Evolutionary conservation across 495 filamentous ascomycete species (phyloP), one percentile per base, ranked within the genome.

Genomic region (Diplogelasinospora grovesii): DNA sequence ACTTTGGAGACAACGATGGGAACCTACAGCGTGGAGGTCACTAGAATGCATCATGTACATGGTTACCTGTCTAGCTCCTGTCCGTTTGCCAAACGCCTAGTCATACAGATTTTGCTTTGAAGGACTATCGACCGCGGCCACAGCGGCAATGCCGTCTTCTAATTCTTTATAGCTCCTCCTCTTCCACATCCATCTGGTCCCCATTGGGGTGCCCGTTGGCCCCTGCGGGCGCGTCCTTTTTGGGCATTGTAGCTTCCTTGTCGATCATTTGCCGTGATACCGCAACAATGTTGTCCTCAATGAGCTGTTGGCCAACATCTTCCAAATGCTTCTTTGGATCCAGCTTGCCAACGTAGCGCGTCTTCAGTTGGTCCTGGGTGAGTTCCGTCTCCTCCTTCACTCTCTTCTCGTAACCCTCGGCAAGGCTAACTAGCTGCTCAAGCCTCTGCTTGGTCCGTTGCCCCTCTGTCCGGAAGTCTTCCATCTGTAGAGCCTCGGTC

Each of bases 321-420:
- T 96, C 92, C 56, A 98, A 71, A 61, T 98, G 92, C 73, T 98
- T 98, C 83, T 98, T 98, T 21, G 92, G 92, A 56, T 98, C 92
- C 52, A 97, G 77, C 69, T 96, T 97, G 58, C 92, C 92, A 32
- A 98, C 92, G 65, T 98, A 98, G 79, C 92, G 79, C 37, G 92
- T 98, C 81, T 96, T 95, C 40, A 98, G 71, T 57, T 97, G 89
- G 21, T 98, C 92, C 73, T 95, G 95, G 27, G 80, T 95, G 60
- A 98, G 67, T 66, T 95, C 88, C 19, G 85, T 89, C 72, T 98
- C 92, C 69, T 97, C 93, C 72, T 94, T 95, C 44, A 98, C 90
- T 47, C 92, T 73, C 79, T 94, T 96, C 73, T 97, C 92, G 60
- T 98, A 98, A 36, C 92, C 89, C 48, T 97, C 92, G 4, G 92